phyloP scores from a whole-genome alignment of 2,329 filamentous ascomycete genomes.

The Fusarium compactum region DNA sequence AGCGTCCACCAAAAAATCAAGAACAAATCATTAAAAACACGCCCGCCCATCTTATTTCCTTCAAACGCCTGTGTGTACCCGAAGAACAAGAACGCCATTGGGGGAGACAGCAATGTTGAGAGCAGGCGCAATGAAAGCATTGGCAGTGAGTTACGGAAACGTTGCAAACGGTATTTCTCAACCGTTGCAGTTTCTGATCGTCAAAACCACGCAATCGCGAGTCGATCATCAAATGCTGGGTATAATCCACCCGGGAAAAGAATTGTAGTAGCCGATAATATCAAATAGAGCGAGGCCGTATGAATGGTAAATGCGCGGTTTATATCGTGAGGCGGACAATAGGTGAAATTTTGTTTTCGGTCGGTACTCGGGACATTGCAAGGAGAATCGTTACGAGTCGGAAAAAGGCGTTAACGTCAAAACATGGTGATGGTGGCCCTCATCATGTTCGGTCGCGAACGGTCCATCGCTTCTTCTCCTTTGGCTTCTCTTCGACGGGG shows the following conservation, averaged over 20 bases:
- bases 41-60: conserved; percentile 19
- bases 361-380: conserved; percentile 20
- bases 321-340: conserved; percentile 38
- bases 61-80: conserved; percentile 42
- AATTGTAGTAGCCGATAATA: conserved; percentile 29
- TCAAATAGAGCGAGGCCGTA: conserved; percentile 39
- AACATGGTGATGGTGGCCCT: not conserved
- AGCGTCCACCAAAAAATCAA: conserved; percentile 13
- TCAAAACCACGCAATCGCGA: not conserved
- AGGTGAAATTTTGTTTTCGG: conserved; percentile 14
- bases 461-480: conserved; percentile 63
- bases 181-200: not conserved
- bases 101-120: conserved; percentile 9
- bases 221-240: conserved; percentile 2
- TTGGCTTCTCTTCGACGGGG: conserved; percentile 46
- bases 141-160: not conserved
- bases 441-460: conserved; percentile 58
- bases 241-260: conserved; percentile 3
- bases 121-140: not conserved
- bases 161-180: conserved; percentile 3
- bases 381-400: conserved; percentile 27
- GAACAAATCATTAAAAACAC: conserved; percentile 19
- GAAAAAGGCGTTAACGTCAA: conserved; percentile 5
- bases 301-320: conserved; percentile 32
- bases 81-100: conserved; percentile 38